Evolutionary conservation across 1,284 basidiomycete species (phyloP), one percentile per base, ranked within the genome.

Genomic region (Cutaneotrichosporon dermatis): DNA sequence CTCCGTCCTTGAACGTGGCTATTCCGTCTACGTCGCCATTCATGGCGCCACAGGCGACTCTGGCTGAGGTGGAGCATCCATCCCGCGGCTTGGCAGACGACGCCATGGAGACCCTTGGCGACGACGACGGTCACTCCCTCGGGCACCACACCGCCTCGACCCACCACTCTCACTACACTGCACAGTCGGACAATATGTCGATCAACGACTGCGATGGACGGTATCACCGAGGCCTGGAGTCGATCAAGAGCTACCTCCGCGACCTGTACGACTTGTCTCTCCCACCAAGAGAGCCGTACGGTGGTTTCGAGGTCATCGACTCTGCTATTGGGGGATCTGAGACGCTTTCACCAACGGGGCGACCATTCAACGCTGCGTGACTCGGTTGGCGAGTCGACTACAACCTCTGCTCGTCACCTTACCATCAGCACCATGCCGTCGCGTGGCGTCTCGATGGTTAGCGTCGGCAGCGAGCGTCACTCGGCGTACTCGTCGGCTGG

Each of bases 191-290:
- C 50, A 51, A 64, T n/a, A 39, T 65, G 15, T 61, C 63, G 8
- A 55, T 64, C 41, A 50, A 49, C 25, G 67, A 68, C n/a, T n/a
- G 43, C 9, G 70, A 70, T 3, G 60, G 59, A 11, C 63, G 69
- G 8, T 79, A 78, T 59, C 61, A 68, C 1, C 61, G 66, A 9
- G 90, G 89, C 33, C 80, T 98, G 53, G 85, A 90, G 60, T 89
- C 89, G 10, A 85, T 99, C 43, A 93, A 98, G 88, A 88, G 89
- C 13, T 98, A 98, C 77, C 83, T 99, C 15, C 87, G 87, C 69
- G 95, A 99, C 71, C 88, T 99, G 83, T 88, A 94, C 71, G 94
- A 97, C 72, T 82, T 99, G 39, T 78, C 76, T 60, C 66, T 76
- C 36, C 72, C 74, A 1, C 61, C 70, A 1, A 61, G 72, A 12